These are phyloP conservation scores for Spirogloea muscicola DNA, from an alignment of 139 green algal species.

Conservation along the genomic window DNA sequence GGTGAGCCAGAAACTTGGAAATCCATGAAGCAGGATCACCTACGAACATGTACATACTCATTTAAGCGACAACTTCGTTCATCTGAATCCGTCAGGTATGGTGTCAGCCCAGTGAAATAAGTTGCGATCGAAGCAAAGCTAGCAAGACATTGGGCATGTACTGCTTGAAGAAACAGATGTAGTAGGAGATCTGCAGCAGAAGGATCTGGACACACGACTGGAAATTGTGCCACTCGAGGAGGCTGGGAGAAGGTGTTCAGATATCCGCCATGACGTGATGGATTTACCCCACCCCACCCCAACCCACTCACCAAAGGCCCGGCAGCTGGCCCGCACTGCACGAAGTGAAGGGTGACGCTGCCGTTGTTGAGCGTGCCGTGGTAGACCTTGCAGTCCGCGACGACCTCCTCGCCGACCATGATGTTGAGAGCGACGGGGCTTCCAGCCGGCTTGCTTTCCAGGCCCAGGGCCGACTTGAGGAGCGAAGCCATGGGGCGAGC, in stretches of 20 bases:
- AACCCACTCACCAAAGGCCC: constrained; percentile 15
- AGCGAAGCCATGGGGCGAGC: too few species aligned
- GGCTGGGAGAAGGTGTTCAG: not conserved
- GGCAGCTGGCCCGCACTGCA: constrained; percentile 9
- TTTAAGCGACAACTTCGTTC: constrained; percentile 9
- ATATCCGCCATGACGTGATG: not conserved
- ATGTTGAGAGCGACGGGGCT: constrained; percentile 2
- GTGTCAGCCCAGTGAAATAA: not conserved
- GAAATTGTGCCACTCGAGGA: not conserved
- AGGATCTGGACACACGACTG: not conserved
- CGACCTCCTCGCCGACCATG: constrained; percentile 1
- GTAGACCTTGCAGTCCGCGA: constrained; percentile 1
- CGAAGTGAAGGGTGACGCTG: constrained; percentile 29
- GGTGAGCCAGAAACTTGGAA: constrained; percentile 46
- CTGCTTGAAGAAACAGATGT: not conserved
- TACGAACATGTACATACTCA: constrained; percentile 1
- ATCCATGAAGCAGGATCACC: constrained; percentile 40
- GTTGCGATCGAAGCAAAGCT: not conserved
- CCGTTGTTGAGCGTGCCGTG: constrained; percentile 26
- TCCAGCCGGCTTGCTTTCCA: too few species aligned
- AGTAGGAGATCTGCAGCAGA: not conserved
- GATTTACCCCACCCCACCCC: not conserved
- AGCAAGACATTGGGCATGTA: not conserved
- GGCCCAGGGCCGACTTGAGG: too few species aligned
- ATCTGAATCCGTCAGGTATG: not conserved